These are phyloP conservation scores for Gynandropsis gynandra DNA, from an alignment of 345 rosid species.

Conservation along the genomic window DNA sequence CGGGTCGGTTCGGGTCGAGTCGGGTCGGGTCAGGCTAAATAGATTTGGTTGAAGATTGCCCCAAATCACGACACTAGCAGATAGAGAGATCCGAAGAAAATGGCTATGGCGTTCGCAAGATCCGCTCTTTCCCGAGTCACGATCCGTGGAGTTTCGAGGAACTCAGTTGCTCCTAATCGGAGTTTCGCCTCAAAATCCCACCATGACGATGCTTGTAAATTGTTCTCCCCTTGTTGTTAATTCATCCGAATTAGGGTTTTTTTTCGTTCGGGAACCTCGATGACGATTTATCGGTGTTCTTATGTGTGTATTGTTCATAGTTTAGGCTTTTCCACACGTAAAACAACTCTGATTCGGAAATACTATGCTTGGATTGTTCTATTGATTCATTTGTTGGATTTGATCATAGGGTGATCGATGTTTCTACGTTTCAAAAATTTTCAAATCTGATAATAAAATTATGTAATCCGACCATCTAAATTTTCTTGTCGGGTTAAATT, in stretches of 20 bases:
- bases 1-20: not conserved
- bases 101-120: constrained; percentile 75
- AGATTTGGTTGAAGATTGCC: not conserved
- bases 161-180: constrained; percentile 51
- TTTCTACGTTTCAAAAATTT: too few relatives aligned
- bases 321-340: too few relatives aligned
- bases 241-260: constrained; percentile 11
- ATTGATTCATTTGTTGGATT: too few relatives aligned
- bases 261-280: not conserved
- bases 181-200: constrained; percentile 61
- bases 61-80: not conserved
- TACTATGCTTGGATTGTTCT: too few relatives aligned
- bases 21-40: not conserved
- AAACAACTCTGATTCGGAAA: too few relatives aligned
- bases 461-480: too few relatives aligned
- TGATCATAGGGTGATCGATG: too few relatives aligned
- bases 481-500: too few relatives aligned
- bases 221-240: not conserved
- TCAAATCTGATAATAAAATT: too few relatives aligned
- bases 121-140: constrained; percentile 56
- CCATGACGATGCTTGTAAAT: constrained; percentile 69
- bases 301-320: too few relatives aligned
- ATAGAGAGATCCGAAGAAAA: constrained; percentile 18
- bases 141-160: constrained; percentile 43
- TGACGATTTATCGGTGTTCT: too few relatives aligned